A percentile compares a stretch with the other conserved stretches of the same genome.
Evolutionary conservation across 2,329 filamentous ascomycete species (phyloP).

Genomic region (Ilyonectria robusta): DNA sequence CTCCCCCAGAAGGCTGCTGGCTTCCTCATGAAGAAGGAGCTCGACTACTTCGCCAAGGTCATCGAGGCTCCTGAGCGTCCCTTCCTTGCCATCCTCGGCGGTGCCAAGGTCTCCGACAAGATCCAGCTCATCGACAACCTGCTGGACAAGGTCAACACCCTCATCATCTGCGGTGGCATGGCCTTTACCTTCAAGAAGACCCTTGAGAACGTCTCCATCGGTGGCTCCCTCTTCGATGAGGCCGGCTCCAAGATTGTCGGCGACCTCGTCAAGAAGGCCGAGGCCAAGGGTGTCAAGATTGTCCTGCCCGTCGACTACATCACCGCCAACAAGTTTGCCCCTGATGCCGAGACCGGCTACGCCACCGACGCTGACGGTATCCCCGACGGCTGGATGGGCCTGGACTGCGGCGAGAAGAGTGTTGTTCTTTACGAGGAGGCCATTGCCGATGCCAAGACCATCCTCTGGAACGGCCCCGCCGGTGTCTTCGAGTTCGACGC

Average conservation of each 20-base stretch:
- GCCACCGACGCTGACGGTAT: conserved; percentile 92
- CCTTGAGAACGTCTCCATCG: conserved; percentile 90
- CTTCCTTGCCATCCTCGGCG: conserved; percentile 98
- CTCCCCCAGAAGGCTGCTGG: conserved; percentile 95
- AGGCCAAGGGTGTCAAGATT: conserved; percentile 95
- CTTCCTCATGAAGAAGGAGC: conserved; percentile 99
- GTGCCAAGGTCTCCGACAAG: conserved; percentile 99
- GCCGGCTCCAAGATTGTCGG: conserved; percentile 92
- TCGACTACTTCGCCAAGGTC: conserved; percentile 98
- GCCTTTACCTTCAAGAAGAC: conserved; percentile 99
- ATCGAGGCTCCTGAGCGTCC: conserved; percentile 93
- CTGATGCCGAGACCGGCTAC: conserved; percentile 83
- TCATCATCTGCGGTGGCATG: conserved; percentile 98
- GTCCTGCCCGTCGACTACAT: conserved; percentile 96
- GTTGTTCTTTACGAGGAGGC: conserved; percentile 89
- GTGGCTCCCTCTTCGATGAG: conserved; percentile 94
- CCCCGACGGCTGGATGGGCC: conserved; percentile 95
- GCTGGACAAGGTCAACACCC: conserved; percentile 95
- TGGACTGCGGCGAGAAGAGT: conserved; percentile 93
- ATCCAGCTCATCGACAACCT: conserved; percentile 99
- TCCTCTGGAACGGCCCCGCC: conserved; percentile 98
- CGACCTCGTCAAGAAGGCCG: conserved; percentile 92
- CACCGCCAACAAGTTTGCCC: conserved; percentile 94
- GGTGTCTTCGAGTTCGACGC: conserved; percentile 98
- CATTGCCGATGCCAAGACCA: conserved; percentile 91